Evolutionary conservation across 1,284 basidiomycete genomes (phyloP), one percentile per base, ranked within the genome.

Genomic region (Pterulicium gracile): DNA sequence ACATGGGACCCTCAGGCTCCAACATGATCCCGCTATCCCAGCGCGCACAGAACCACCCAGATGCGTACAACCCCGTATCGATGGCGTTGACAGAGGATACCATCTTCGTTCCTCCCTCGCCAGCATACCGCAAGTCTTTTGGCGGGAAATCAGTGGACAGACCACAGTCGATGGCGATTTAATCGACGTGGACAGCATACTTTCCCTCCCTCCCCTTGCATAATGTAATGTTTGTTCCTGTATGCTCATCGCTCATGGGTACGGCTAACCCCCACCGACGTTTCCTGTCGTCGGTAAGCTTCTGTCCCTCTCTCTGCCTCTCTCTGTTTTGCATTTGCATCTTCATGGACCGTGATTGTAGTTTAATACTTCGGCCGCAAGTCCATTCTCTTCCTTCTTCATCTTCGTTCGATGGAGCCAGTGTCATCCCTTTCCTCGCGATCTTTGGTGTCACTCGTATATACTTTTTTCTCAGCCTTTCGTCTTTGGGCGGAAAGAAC

Each of bases 31-130:
- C 23, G 42, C 20, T 43, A 13, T 2, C 54, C 47, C 51, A 55
- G n/a, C 55, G 52, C 23, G 51, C 52, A 47, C 54, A 57, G 2
- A 45, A 56, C 20, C 55, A 52, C 36, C 53, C 60, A 20, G 77
- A 79, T 51, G 57, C 61, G 22, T 84, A 85, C 57, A 67, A 83
- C 55, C 80, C 81, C 3, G 81, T 86, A 35, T 85, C 82, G 24
- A 79, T 84, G 79, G 82, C 82, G 21, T 58, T 85, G 51, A 79
- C 78, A 18, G 83, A 86, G 22, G 49, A 50, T 27, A 44, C 46
- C 10, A 71, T 76, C 19, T 47, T 41, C 19, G 15, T 43, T n/a
- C 48, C 7, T 27, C 22, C 46, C 43, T 27, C 24, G 34, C 39
- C 35, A 17, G 45, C 42, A 19, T 47, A 23, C 39, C 36, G 5